Evolutionary conservation across 805 yeast species (phyloP), one percentile per base, ranked within the genome.

Genomic region (Pichia manshurica): DNA sequence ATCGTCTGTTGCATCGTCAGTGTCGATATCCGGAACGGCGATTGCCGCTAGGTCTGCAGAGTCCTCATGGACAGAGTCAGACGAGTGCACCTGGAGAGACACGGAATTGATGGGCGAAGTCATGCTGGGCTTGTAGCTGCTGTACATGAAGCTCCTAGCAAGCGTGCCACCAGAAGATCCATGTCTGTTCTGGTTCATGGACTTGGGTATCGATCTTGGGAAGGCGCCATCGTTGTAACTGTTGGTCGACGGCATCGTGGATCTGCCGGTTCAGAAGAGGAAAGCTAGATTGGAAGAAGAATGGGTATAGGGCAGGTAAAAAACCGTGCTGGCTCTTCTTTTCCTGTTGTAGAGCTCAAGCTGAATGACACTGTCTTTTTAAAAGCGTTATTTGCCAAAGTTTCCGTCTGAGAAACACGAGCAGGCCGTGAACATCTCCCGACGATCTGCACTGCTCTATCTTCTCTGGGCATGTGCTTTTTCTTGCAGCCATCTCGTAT

Each of bases 11-110:
- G 32, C 5, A 17, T 33, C 38, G 12, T 40, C 46, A 22, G 3
- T 32, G 4, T 56, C 61, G 17, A 48, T 29, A 16, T 67, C 74
- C 9, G 72, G 68, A 9, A 78, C 78, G 6, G 82, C 85, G 29
- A 78, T 77, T 40, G 68, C 70, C 5, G 84, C 84, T 42, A 78
- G 66, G 38, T 69, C 74, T 1, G 79, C 82, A 0, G 83, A 72
- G 50, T 78, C 78, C 50, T 76, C 81, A 53, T 79, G 82, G 39
- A 79, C 69, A 15, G 74, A 72, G 22, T 63, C 59, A 5, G 77
- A 75, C 0, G 79, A 66, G 53, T 71, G 73, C 15, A 77, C 74
- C 2, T 71, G 64, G 13, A 48, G 20, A 2, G 44, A 17, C 10
- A 46, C 37, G 7, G 52, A 49, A 28, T 47, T 44, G 6, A 48